phyloP scores from a whole-genome alignment of 257 asterid species.

The Coffea canephora region DNA sequence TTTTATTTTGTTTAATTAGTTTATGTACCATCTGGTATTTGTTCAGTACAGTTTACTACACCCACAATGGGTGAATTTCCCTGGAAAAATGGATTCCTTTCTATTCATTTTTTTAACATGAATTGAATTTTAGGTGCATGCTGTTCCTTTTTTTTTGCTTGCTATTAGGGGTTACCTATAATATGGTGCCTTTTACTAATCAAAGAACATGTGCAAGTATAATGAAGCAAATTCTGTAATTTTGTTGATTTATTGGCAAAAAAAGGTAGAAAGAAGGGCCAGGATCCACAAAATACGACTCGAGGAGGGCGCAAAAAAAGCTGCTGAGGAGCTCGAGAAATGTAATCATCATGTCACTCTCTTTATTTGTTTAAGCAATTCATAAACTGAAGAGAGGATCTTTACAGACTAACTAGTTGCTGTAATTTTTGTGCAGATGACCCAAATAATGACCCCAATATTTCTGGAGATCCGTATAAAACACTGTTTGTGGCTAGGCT shows the following conservation, averaged over 20 bases:
- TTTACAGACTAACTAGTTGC: slow-evolving; percentile 3
- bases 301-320: slow-evolving; percentile 92
- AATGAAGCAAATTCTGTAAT: background rate
- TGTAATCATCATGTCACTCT: slow-evolving; percentile 33
- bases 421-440: slow-evolving; percentile 56
- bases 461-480: slow-evolving; percentile 94
- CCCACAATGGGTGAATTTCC: background rate
- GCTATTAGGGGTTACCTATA: too few relatives aligned
- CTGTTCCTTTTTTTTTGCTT: background rate
- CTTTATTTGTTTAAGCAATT: background rate
- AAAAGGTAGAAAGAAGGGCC: slow-evolving; percentile 76
- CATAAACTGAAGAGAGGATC: background rate
- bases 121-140: background rate
- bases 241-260: slow-evolving; percentile 11
- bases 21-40: background rate
- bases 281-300: slow-evolving; percentile 80
- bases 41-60: background rate
- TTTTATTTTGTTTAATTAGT: background rate
- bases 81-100: background rate
- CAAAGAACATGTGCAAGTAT: background rate
- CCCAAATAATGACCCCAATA: slow-evolving; percentile 74
- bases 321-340: slow-evolving; percentile 88
- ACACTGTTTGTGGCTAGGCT: slow-evolving; percentile 93
- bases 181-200: background rate
- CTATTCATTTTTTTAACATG: too few relatives aligned